Conservation (phyloP, 805 yeast genomes). For the Yamadazyma scolyti region DNA sequence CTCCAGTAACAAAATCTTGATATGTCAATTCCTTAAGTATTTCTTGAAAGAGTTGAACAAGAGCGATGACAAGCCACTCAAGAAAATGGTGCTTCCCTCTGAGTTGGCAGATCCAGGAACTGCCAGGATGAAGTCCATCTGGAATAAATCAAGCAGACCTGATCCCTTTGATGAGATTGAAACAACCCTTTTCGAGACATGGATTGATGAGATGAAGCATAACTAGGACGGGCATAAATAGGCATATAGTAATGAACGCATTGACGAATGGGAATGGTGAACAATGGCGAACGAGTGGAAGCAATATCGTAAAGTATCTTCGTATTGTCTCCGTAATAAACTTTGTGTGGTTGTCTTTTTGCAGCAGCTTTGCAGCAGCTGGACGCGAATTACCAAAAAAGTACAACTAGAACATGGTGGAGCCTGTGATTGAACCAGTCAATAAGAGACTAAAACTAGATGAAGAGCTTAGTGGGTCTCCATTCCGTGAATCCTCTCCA, state of each 20-base stretch:
- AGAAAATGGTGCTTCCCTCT: conserved; percentile 33
- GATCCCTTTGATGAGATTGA: conserved; percentile 37
- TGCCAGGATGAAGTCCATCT: conserved; percentile 1
- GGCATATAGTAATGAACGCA: too few species aligned
- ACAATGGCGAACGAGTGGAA: too few species aligned
- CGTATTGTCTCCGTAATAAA: too few species aligned
- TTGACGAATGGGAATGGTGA: too few species aligned
- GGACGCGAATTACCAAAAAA: neutral
- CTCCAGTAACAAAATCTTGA: conserved; percentile 18
- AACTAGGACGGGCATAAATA: neutral
- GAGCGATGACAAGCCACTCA: conserved; percentile 15
- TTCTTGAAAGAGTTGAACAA: conserved; percentile 34
- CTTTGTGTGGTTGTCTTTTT: neutral
- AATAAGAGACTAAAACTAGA: too few species aligned
- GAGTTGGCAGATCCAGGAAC: conserved; percentile 12
- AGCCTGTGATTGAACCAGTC: too few species aligned
- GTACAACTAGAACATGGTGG: neutral
- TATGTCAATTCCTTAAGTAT: conserved; percentile 38
- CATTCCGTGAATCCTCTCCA: too few species aligned
- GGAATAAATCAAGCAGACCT: conserved; percentile 2
- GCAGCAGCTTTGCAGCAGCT: neutral
- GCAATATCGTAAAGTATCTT: too few species aligned
- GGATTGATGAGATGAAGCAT: conserved; percentile 36
- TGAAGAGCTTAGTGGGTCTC: too few species aligned
- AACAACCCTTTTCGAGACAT: conserved; percentile 34